phyloP scores from a whole-genome alignment of 257 asterid species.

The Schizonepeta tenuifolia region DNA sequence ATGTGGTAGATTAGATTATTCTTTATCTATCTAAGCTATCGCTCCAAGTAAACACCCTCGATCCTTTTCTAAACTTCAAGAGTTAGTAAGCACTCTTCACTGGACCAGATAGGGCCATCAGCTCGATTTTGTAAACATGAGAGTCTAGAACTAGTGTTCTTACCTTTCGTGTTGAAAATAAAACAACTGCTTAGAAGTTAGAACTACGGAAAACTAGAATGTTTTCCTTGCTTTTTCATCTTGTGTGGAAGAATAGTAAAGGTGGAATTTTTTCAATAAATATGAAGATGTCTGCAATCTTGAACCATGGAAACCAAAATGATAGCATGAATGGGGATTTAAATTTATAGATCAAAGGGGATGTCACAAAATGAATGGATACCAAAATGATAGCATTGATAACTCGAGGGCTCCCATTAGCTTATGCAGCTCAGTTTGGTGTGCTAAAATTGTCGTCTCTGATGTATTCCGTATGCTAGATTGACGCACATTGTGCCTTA shows the following conservation, averaged over 20 bases:
- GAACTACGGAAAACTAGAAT: neutral
- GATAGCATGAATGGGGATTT: neutral
- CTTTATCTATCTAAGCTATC: no score
- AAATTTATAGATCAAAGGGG: neutral
- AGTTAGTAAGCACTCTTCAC: neutral
- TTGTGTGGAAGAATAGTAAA: neutral
- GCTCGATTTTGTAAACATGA: neutral
- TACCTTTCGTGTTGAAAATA: no score
- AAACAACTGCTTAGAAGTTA: neutral
- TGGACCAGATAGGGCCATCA: neutral
- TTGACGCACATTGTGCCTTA: conserved; percentile 4
- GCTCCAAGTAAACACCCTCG: no score
- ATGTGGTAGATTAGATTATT: no score
- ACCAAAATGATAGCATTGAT: no score
- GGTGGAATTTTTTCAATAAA: neutral
- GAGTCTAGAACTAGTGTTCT: neutral
- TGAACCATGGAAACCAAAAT: neutral
- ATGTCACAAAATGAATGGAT: neutral
- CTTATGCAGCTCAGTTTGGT: neutral
- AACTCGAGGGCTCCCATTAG: no score
- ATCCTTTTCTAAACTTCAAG: neutral
- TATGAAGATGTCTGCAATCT: neutral
- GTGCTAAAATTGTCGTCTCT: neutral
- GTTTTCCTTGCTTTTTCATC: neutral
- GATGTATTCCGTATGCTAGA: neutral